phyloP scores from a whole-genome alignment of 495 filamentous ascomycete genomes.

The Xylaria scruposa region DNA sequence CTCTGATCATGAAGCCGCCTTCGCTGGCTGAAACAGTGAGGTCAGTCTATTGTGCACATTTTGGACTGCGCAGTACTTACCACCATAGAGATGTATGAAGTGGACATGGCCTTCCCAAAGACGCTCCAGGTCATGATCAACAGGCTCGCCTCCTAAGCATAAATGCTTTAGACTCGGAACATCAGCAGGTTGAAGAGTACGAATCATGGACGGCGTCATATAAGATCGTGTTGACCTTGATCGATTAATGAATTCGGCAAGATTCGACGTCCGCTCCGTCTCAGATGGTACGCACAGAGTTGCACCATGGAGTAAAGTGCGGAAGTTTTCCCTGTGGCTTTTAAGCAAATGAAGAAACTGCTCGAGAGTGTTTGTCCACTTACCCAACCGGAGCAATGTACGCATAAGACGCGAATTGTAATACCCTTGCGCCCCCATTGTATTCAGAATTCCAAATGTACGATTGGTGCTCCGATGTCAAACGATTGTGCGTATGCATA shows the following conservation, averaged over 20 bases:
- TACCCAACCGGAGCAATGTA: neutral
- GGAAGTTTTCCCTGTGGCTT: neutral
- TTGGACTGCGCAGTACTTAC: neutral
- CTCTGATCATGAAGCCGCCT: conserved; percentile 7
- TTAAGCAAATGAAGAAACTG: conserved; percentile 1
- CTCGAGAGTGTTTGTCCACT: neutral
- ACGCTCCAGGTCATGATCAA: neutral
- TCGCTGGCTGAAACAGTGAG: neutral
- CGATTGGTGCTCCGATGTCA: conserved; percentile 4
- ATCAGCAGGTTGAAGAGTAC: conserved; percentile 2
- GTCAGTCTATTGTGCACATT: neutral
- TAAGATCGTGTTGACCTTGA: neutral
- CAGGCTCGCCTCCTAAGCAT: conserved; percentile 4
- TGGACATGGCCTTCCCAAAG: conserved; percentile 4
- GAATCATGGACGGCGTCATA: conserved; percentile 3
- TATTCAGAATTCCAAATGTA: neutral
- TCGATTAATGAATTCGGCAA: conserved; percentile 4
- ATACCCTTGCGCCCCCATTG: neutral
- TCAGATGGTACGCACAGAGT: neutral
- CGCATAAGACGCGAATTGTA: neutral
- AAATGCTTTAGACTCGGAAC: conserved; percentile 4
- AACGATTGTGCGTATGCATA: neutral
- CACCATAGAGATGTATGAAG: conserved; percentile 6
- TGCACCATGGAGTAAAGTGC: neutral
- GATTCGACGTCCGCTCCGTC: conserved; percentile 7